A percentile compares a stretch with the other conserved stretches of the same genome.
phyloP scores from a whole-genome alignment of 2,329 filamentous ascomycete species.

The Herpotrichia juniperi region DNA sequence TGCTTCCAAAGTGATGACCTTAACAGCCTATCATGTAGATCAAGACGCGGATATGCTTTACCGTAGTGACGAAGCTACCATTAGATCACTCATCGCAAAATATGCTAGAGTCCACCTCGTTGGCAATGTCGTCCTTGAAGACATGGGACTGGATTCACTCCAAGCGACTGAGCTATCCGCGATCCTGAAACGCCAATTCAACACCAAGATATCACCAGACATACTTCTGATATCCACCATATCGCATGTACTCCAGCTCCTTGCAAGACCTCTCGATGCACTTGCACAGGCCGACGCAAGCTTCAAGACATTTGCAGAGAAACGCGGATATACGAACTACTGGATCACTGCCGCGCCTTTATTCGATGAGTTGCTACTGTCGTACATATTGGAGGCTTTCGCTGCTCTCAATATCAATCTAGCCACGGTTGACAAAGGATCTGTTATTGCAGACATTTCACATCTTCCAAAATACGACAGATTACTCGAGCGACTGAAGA shows the following conservation, averaged over 20 bases:
- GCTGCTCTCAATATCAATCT: slow-evolving; percentile 13
- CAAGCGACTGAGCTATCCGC: slow-evolving; percentile 17
- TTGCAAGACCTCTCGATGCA: background rate
- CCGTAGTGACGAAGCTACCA: too few relatives aligned
- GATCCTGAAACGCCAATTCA: slow-evolving; percentile 7
- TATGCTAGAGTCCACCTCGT: background rate
- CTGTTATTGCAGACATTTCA: slow-evolving; percentile 5
- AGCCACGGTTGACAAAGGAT: slow-evolving; percentile 1
- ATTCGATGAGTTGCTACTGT: slow-evolving; percentile 18
- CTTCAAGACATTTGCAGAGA: background rate
- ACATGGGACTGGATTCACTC: slow-evolving; percentile 25
- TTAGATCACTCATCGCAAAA: slow-evolving; percentile 3
- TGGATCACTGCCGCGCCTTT: slow-evolving; percentile 5
- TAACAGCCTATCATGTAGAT: too few relatives aligned
- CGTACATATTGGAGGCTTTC: slow-evolving; percentile 22
- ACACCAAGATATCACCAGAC: background rate
- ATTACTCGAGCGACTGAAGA: slow-evolving; percentile 11
- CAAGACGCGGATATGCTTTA: too few relatives aligned
- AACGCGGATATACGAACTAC: slow-evolving; percentile 12
- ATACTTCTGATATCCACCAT: background rate
- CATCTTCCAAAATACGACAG: slow-evolving; percentile 13
- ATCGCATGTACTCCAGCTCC: background rate
- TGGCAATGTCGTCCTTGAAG: slow-evolving; percentile 9
- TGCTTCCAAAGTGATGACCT: too few relatives aligned
- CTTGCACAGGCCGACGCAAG: background rate